Conservation (phyloP, 768 basidiomycete species). For the Tulasnella sp. region DNA sequence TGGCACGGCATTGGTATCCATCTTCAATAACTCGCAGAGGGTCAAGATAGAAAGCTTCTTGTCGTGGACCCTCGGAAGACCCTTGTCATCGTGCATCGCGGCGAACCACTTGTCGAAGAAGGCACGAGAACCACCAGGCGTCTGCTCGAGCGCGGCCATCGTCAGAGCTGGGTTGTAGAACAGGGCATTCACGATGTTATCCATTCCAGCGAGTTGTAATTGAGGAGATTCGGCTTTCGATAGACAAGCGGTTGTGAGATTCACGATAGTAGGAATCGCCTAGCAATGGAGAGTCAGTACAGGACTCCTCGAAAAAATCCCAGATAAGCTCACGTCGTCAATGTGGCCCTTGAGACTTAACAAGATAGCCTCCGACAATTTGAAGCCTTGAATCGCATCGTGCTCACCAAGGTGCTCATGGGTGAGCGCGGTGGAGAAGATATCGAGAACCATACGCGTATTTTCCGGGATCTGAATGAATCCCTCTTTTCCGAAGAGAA, state of each 20-base stretch:
- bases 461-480: conserved; percentile 66
- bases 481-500: conserved; percentile 67
- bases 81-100: conserved; percentile 42
- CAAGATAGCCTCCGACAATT: conserved; percentile 69
- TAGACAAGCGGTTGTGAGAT: conserved; percentile 44
- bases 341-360: conserved; percentile 65
- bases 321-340: conserved; percentile 49
- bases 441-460: conserved; percentile 66
- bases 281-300: conserved; percentile 23
- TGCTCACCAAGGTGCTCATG: conserved; percentile 66
- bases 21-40: conserved; percentile 62
- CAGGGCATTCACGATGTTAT: conserved; percentile 70
- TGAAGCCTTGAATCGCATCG: conserved; percentile 73
- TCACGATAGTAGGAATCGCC: conserved; percentile 54
- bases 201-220: conserved; percentile 64
- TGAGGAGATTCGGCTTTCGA: conserved; percentile 46
- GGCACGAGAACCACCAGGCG: conserved; percentile 46
- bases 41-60: conserved; percentile 73
- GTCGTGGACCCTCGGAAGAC: conserved; percentile 76
- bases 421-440: conserved; percentile 63
- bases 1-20: conserved; percentile 46
- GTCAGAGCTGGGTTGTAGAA: conserved; percentile 74
- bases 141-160: conserved; percentile 57
- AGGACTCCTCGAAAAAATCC: not conserved
- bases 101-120: conserved; percentile 83